Evolutionary conservation across 2,329 filamentous ascomycete species (phyloP), one percentile per base, ranked within the genome.

Genomic region (Cercospora sojina): DNA sequence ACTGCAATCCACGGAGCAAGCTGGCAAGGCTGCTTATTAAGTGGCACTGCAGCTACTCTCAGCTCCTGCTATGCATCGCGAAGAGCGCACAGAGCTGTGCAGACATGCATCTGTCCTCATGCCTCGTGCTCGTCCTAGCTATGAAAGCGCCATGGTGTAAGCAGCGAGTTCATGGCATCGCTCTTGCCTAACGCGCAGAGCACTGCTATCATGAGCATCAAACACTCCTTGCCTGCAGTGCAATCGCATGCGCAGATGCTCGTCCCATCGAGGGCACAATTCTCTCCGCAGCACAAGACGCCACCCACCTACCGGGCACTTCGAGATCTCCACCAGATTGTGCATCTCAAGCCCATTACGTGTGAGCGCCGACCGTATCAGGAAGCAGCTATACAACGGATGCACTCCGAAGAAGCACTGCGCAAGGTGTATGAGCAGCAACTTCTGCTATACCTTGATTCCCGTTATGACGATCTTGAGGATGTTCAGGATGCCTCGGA

Each of bases 401-500:
- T 35, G 8, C 47, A 20, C 9, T 64, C 60, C 25, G 65, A 67
- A 31, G 65, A 67, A 57, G 60, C 55, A 31, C 55, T 64, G 7
- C 41, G 65, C 12, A 58, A 27, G 8, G 57, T 56, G 56, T 64
- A 60, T 13, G 65, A 64, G 31, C 16, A 13, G 5, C 57, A 59
- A 23, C 47, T 64, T 12, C 43, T 56, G 43, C 23, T 57, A 29
- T 67, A 64, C 29, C 56, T 67, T 2, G 51, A 64, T 16, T 59
- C 60, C 13, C 29, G 31, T 20, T 59, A 64, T 25, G 38, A 64
- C 35, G 57, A 59, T 38, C 51, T 64, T 16, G 58, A 62, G 59
- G 61, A 64, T 51, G 13, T 67, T 1, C 35, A 67, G 23, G 51
- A 64, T 27, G 16, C 31, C n/a, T 62, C 51, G 32, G 59, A 66